phyloP scores from a whole-genome alignment of 441 rosid genomes.

The Populus hybrid region DNA sequence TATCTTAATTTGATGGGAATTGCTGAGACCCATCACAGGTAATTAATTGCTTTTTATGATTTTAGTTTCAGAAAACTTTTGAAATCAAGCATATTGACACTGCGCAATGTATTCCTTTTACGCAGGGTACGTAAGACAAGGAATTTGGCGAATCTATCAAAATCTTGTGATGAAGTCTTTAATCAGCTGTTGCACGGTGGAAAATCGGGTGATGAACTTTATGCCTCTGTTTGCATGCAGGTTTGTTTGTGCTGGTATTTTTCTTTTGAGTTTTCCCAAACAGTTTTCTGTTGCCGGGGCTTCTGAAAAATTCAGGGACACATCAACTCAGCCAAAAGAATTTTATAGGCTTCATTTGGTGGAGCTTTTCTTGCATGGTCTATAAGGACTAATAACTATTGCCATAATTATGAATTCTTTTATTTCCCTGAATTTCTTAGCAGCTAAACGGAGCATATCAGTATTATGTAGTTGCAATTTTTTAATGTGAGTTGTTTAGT shows the following conservation, averaged over 20 bases:
- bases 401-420: neutral
- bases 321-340: neutral
- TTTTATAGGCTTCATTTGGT: neutral
- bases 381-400: neutral
- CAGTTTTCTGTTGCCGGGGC: neutral
- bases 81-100: neutral
- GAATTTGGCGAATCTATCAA: constrained; percentile 50
- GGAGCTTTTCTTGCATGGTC: neutral
- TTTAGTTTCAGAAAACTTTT: neutral
- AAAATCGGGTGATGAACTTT: constrained; percentile 71
- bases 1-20: constrained; percentile 90
- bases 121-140: constrained; percentile 77
- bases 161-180: constrained; percentile 86
- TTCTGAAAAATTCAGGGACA: neutral
- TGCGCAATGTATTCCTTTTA: constrained; percentile 13
- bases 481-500: neutral
- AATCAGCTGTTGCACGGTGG: constrained; percentile 77
- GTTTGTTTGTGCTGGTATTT: constrained; percentile 27
- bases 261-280: constrained; percentile 4
- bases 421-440: neutral
- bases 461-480: neutral
- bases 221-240: constrained; percentile 86
- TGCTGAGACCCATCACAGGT: constrained; percentile 97
- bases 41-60: neutral
- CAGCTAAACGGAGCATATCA: constrained; percentile 6